Percentiles rank a stretch among this genome's conserved stretches.
phyloP scores from a whole-genome alignment of 2,329 filamentous ascomycete species.

The Arthrobotrys sphaeroides region DNA sequence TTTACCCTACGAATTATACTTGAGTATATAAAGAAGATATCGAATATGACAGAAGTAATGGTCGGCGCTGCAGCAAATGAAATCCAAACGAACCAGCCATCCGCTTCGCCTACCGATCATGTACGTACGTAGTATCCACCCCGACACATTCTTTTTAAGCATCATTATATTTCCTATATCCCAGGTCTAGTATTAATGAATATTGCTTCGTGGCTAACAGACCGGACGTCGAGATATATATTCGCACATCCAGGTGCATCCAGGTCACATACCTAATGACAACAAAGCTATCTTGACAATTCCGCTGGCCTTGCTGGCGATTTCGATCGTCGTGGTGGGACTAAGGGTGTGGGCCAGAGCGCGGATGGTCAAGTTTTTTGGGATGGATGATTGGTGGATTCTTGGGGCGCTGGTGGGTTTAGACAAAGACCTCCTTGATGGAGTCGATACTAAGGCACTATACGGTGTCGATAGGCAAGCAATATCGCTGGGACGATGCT shows the following conservation, averaged over 20 bases:
- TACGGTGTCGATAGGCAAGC: no score
- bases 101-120: conserved; percentile 49
- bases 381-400: conserved; percentile 51
- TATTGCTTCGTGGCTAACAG: conserved; percentile 24
- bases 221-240: neutral
- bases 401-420: conserved; percentile 32
- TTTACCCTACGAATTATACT: no score
- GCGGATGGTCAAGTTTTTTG: conserved; percentile 44
- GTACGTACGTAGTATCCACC: conserved; percentile 40
- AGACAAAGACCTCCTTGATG: no score
- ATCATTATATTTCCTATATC: neutral
- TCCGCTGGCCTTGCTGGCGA: conserved; percentile 30
- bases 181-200: neutral
- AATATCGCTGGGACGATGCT: conserved; percentile 46
- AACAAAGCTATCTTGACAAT: conserved; percentile 47
- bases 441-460: no score
- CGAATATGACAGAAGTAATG: conserved; percentile 39
- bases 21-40: no score
- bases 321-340: conserved; percentile 38
- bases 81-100: conserved; percentile 20
- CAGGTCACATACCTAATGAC: conserved; percentile 46
- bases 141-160: neutral
- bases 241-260: conserved; percentile 45
- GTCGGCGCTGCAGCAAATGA: conserved; percentile 25
- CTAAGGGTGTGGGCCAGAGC: conserved; percentile 43